phyloP scores from a whole-genome alignment of 2,329 filamentous ascomycete species.

The Curvularia eragrostidis region DNA sequence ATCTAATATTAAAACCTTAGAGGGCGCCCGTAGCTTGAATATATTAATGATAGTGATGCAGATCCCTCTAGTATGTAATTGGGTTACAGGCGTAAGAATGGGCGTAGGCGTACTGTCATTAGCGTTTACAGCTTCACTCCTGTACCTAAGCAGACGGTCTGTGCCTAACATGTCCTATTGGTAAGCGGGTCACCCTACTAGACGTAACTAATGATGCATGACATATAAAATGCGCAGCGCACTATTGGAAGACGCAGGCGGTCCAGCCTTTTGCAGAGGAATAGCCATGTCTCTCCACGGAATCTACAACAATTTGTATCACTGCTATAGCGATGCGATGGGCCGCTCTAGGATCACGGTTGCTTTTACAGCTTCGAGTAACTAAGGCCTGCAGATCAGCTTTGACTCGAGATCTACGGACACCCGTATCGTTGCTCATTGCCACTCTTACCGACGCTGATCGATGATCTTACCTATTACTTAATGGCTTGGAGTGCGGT shows the following conservation, averaged over 20 bases:
- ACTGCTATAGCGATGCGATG: not conserved
- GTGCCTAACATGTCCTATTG: not conserved
- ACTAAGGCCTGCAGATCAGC: not conserved
- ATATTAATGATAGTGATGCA: not conserved
- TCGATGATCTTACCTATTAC: not conserved
- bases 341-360: not conserved
- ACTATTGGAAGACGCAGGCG: not conserved
- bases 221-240: not conserved
- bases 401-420: conserved; percentile 1
- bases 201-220: conserved; percentile 1
- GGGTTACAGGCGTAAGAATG: not conserved
- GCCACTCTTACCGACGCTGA: not conserved
- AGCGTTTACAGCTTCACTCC: not conserved
- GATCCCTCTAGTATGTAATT: not conserved
- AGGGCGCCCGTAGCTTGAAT: too few species aligned
- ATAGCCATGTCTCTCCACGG: not conserved
- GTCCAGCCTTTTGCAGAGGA: not conserved
- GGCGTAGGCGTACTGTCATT: not conserved
- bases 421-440: not conserved
- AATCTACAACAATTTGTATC: not conserved
- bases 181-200: not conserved
- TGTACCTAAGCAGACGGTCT: not conserved
- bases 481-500: conserved; percentile 1
- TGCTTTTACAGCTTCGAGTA: not conserved
- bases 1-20: too few species aligned